Evolutionary conservation across 2,329 filamentous ascomycete genomes (phyloP).

Genomic region (Penicillium sp.): DNA sequence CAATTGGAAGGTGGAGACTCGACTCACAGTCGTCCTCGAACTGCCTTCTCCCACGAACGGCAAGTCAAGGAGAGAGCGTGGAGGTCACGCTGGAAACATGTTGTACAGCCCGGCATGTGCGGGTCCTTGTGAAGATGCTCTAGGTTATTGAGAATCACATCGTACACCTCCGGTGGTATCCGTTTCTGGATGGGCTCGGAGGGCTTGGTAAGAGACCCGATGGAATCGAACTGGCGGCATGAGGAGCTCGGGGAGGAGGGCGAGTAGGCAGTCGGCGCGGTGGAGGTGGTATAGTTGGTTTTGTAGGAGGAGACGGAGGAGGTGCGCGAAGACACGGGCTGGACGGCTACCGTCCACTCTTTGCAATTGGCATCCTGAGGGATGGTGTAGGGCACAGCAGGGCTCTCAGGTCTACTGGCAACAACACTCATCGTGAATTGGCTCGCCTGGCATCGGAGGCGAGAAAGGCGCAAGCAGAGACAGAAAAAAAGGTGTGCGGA

Average conservation of each 20-base stretch:
- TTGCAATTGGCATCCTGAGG: constrained; percentile 28
- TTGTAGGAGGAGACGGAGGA: constrained; percentile 40
- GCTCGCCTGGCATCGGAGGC: constrained; percentile 20
- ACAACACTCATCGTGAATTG: constrained; percentile 40
- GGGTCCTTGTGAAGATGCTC: constrained; percentile 45
- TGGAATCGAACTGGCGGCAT: constrained; percentile 39
- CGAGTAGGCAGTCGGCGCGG: constrained; percentile 40
- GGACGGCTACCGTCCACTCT: constrained; percentile 31
- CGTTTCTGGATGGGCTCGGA: constrained; percentile 41
- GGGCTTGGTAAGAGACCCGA: constrained; percentile 36
- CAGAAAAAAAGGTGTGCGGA: constrained; percentile 12
- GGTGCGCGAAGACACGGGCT: constrained; percentile 32
- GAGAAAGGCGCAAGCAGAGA: constrained; percentile 9
- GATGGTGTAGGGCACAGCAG: constrained; percentile 33
- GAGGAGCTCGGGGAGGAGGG: constrained; percentile 37
- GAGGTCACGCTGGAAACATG: constrained; percentile 56
- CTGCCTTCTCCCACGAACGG: constrained; percentile 55
- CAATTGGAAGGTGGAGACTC: constrained; percentile 2
- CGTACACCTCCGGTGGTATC: constrained; percentile 55
- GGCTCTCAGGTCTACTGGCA: constrained; percentile 38
- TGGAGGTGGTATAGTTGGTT: constrained; percentile 38
- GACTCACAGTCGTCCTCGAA: constrained; percentile 51
- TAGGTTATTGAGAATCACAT: constrained; percentile 54
- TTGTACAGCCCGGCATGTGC: constrained; percentile 47
- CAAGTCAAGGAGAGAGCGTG: constrained; percentile 54